A percentile compares a stretch with the other conserved stretches of the same genome.
Conservation (phyloP, 2,329 filamentous ascomycete species). For the Fusarium redolens region DNA sequence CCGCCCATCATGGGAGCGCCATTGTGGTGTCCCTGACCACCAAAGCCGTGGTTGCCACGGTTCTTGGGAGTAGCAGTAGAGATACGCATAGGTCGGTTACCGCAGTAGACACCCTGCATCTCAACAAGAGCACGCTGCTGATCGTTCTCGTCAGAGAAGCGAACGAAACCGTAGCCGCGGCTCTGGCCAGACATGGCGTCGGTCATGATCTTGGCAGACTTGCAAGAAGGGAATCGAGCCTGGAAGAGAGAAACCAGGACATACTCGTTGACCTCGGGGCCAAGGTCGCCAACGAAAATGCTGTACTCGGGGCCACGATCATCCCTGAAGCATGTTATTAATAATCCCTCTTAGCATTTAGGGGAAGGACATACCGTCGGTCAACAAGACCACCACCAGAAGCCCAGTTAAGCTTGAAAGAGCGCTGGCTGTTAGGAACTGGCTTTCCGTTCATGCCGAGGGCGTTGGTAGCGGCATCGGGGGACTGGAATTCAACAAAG, state of each 20-base stretch:
- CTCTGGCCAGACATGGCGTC: conserved; percentile 98
- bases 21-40: conserved; percentile 56
- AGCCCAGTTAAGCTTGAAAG: conserved; percentile 99
- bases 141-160: conserved; percentile 94
- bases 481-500: conserved; percentile 90
- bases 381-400: conserved; percentile 95
- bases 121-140: conserved; percentile 95
- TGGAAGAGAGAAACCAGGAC: conserved; percentile 98
- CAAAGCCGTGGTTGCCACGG: conserved; percentile 58
- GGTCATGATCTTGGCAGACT: conserved; percentile 99
- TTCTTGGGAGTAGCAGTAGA: conserved; percentile 98
- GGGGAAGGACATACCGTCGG: conserved; percentile 72
- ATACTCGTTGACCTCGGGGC: conserved; percentile 98
- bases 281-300: conserved; percentile 98
- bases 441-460: conserved; percentile 87
- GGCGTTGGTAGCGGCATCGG: conserved; percentile 90
- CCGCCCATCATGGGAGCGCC: conserved; percentile 60
- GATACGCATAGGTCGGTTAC: conserved; percentile 98
- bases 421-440: conserved; percentile 92
- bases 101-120: conserved; percentile 99
- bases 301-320: conserved; percentile 96
- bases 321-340: conserved; percentile 67
- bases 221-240: conserved; percentile 94
- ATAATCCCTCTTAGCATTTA: background rate
- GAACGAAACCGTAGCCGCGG: conserved; percentile 96